Conservation (phyloP, 495 filamentous ascomycete genomes). For the Aspergillus sparsus region DNA sequence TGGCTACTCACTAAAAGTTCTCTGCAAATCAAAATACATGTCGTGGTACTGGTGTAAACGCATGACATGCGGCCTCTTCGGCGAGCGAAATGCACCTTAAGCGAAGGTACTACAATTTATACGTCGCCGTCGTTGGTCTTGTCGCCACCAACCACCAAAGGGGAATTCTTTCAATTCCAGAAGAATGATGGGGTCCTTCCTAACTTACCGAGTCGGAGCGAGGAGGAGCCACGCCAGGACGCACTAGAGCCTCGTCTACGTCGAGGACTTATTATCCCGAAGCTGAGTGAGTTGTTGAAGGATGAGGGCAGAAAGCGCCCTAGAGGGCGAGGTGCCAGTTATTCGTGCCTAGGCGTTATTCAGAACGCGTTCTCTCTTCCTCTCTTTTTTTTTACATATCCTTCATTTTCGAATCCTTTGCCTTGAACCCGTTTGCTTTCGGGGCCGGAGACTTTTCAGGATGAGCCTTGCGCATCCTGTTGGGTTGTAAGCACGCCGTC, state of each 20-base stretch:
- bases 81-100: slow-evolving; percentile 15
- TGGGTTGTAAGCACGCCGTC: too few species aligned
- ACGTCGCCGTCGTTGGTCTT: background rate
- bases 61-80: slow-evolving; percentile 21
- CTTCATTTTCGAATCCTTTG: slow-evolving; percentile 8
- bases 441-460: slow-evolving; percentile 11
- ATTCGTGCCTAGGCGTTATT: too few species aligned
- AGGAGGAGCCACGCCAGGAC: background rate
- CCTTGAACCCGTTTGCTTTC: slow-evolving; percentile 20
- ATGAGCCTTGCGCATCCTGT: slow-evolving; percentile 12
- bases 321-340: background rate
- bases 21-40: slow-evolving; percentile 5
- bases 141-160: slow-evolving; percentile 3
- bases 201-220: background rate
- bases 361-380: too few species aligned
- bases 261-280: background rate
- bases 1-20: slow-evolving; percentile 2
- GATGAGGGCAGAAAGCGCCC: background rate
- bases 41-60: slow-evolving; percentile 12
- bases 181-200: background rate
- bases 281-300: background rate
- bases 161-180: background rate
- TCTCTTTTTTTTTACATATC: background rate
- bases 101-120: slow-evolving; percentile 4
- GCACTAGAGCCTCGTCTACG: background rate